Conservation (phyloP, 1,139 yeast genomes). For the Candida sp. region DNA sequence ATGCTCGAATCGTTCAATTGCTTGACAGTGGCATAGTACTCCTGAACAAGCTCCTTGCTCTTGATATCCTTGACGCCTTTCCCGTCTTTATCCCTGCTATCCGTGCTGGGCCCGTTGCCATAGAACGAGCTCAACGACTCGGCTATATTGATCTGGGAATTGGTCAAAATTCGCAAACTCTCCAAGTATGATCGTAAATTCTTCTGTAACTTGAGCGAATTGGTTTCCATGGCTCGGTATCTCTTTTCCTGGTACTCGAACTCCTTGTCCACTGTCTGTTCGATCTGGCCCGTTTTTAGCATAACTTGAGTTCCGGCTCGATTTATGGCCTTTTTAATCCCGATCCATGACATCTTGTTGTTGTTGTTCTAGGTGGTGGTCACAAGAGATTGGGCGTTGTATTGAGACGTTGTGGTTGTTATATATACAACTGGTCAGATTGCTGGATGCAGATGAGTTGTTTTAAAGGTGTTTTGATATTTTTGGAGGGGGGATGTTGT, state of each 20-base stretch:
- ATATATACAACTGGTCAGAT: no score
- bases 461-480: no score
- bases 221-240: conserved; percentile 46
- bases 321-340: conserved; percentile 60
- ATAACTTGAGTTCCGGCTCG: conserved; percentile 63
- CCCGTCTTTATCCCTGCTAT: conserved; percentile 13
- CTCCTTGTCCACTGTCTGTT: conserved; percentile 51
- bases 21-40: conserved; percentile 39
- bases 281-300: conserved; percentile 55
- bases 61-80: conserved; percentile 5
- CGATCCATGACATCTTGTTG: conserved; percentile 57
- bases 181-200: conserved; percentile 48
- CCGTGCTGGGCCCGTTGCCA: conserved; percentile 26
- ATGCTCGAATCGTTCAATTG: conserved; percentile 35
- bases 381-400: no score
- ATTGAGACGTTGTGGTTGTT: no score
- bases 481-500: no score
- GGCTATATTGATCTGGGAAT: conserved; percentile 48
- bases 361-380: no score
- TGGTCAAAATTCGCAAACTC: conserved; percentile 44
- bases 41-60: conserved; percentile 31
- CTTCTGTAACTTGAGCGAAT: conserved; percentile 41
- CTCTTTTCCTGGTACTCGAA: conserved; percentile 55
- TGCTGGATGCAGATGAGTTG: no score
- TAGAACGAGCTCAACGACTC: conserved; percentile 54